Evolutionary conservation across 352 stramenopile genomes (phyloP), one percentile per base, ranked within the genome.

Genomic region (Phytophthora pini): DNA sequence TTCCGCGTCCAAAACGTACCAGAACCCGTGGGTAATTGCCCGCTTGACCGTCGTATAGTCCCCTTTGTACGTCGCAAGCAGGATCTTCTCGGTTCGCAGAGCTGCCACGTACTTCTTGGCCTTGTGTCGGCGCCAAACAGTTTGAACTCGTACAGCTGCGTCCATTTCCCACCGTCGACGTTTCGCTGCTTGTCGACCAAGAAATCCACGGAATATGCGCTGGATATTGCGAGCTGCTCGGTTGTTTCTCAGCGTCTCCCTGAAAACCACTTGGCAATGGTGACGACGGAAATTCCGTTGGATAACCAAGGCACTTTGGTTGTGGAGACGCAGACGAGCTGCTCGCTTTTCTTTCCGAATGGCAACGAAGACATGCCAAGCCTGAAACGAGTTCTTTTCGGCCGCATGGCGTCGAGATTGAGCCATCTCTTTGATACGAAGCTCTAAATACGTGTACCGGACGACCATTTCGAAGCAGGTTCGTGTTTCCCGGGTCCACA

Each of bases 11-110:
- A 57, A 13, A 5, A 90, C 70, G 26, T 86, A 76, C 72, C 74
- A 77, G 49, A 80, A 88, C 0, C 79, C 83, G 7, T 55, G 63
- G 1, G 59, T 61, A 58, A 95, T 78, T 4, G 84, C 76, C 0
- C 74, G 69, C 45, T 93, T 80, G 6, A 88, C 85, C 26, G 74
- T 79, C 3, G 79, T 80, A 61, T 93, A 94, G 65, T 94, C 84
- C 1, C 87, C 86, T 49, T 89, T 90, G 47, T 84, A 90, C 4
- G 87, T 77, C 3, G 72, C 74, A 2, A 92, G 62, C n/a, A 95
- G 61, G 41, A 92, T 89, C 12, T 72, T 78, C 52, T 91, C 73
- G 0, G 84, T 77, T 0, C 83, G 68, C 9, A 79, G 62, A 29
- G 66, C 65, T 7, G 65, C 63, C 1, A 64, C 83, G 3, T 84